These are phyloP conservation scores for Carex pumila DNA, from an alignment of 176 grass and related monocot genomes.

Conservation along the genomic window DNA sequence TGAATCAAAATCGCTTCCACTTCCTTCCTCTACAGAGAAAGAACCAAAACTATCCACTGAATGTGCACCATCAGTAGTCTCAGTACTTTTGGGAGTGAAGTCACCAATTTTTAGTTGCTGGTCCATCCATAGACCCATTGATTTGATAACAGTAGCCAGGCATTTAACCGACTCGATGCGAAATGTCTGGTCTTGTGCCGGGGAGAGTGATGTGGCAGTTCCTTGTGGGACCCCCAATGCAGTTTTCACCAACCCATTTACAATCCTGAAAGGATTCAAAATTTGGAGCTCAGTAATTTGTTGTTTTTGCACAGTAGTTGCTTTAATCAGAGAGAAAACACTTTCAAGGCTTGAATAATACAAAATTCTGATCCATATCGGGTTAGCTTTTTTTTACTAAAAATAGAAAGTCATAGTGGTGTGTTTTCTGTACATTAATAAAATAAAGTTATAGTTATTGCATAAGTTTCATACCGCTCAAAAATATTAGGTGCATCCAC, in stretches of 20 bases:
- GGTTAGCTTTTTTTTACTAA: not conserved
- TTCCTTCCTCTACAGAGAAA: conserved; percentile 71
- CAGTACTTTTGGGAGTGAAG: conserved; percentile 37
- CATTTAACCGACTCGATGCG: conserved; percentile 89
- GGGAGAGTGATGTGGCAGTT: conserved; percentile 69
- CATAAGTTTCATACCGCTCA: conserved; percentile 56
- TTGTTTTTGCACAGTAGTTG: conserved; percentile 35
- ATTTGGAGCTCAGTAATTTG: not conserved
- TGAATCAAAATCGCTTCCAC: conserved; percentile 50
- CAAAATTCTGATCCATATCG: not conserved
- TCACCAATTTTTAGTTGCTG: conserved; percentile 84
- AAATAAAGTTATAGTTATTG: not conserved
- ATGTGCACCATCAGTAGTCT: conserved; percentile 29
- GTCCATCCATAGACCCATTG: conserved; percentile 88
- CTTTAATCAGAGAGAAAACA: conserved; percentile 30
- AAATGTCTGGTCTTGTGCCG: conserved; percentile 85
- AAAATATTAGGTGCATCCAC: conserved; percentile 97
- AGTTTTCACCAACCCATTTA: conserved; percentile 92
- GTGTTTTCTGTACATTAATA: not conserved
- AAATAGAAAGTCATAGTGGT: not conserved
- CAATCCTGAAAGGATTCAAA: conserved; percentile 55
- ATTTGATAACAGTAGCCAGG: conserved; percentile 61
- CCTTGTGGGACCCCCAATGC: conserved; percentile 81
- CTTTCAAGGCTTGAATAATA: not conserved
- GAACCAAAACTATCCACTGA: conserved; percentile 46